Conservation (phyloP, 768 basidiomycete species). For the Gyrodon lividus region DNA sequence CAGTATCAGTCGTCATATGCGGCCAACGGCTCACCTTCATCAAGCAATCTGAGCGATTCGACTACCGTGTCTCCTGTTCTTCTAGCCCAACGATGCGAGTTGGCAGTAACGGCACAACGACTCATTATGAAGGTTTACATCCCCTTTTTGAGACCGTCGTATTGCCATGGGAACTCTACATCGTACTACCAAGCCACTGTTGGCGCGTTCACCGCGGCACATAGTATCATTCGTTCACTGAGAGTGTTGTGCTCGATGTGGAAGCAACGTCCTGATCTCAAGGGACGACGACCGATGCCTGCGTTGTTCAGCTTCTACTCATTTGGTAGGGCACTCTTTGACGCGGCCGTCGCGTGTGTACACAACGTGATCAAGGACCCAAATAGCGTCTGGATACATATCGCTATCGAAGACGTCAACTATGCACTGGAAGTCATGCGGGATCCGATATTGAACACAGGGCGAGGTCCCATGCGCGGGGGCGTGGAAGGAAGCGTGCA, state of each 20-base stretch:
- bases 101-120: slow-evolving; percentile 58
- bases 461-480: slow-evolving; percentile 31
- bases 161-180: slow-evolving; percentile 22
- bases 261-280: slow-evolving; percentile 35
- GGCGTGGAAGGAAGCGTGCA: slow-evolving; percentile 33
- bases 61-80: slow-evolving; percentile 35
- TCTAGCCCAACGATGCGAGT: slow-evolving; percentile 54
- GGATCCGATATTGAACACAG: slow-evolving; percentile 33
- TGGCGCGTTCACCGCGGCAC: slow-evolving; percentile 64
- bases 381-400: slow-evolving; percentile 42
- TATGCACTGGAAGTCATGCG: slow-evolving; percentile 45
- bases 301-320: slow-evolving; percentile 57
- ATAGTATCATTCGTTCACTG: slow-evolving; percentile 56
- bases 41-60: slow-evolving; percentile 15
- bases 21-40: neutral
- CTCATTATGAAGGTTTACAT: slow-evolving; percentile 63
- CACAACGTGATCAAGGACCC: slow-evolving; percentile 60
- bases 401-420: slow-evolving; percentile 47
- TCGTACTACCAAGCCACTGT: slow-evolving; percentile 53
- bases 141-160: slow-evolving; percentile 56
- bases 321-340: slow-evolving; percentile 60
- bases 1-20: slow-evolving; percentile 8
- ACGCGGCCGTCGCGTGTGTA: slow-evolving; percentile 64
- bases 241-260: slow-evolving; percentile 41
- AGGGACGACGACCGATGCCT: slow-evolving; percentile 36